A percentile compares a stretch with the other conserved stretches of the same genome.
phyloP scores from a whole-genome alignment of 2,329 filamentous ascomycete genomes.

The Ampelomyces quisqualis region DNA sequence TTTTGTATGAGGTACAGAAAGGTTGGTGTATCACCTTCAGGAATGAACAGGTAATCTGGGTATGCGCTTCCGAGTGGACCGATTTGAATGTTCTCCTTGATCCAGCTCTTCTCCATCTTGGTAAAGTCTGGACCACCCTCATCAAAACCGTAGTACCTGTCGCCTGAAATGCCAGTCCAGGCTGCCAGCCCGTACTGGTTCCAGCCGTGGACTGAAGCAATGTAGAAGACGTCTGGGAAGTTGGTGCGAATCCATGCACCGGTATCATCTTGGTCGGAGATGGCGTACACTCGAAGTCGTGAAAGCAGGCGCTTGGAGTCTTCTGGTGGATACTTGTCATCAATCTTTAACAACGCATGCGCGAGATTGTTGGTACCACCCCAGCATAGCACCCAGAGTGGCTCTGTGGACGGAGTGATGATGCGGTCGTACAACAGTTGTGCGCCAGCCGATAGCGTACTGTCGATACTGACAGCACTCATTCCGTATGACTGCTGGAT shows the following conservation, averaged over 20 bases:
- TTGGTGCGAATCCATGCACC: constrained; percentile 57
- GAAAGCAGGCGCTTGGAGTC: constrained; percentile 38
- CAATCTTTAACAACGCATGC: constrained; percentile 49
- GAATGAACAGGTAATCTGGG: constrained; percentile 53
- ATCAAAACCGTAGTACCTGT: constrained; percentile 51
- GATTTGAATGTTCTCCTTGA: constrained; percentile 57
- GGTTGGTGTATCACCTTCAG: constrained; percentile 57
- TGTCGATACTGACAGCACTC: constrained; percentile 33
- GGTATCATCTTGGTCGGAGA: constrained; percentile 62
- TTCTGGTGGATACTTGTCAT: constrained; percentile 33
- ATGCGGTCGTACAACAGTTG: constrained; percentile 50
- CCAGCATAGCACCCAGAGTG: constrained; percentile 57
- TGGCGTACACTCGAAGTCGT: constrained; percentile 46
- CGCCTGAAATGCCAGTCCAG: constrained; percentile 59
- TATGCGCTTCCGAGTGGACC: constrained; percentile 48
- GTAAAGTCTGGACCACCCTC: constrained; percentile 52
- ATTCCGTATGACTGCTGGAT: constrained; percentile 46
- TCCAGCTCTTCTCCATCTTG: constrained; percentile 54
- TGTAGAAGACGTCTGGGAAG: constrained; percentile 59
- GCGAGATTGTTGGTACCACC: constrained; percentile 57
- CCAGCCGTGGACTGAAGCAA: constrained; percentile 58
- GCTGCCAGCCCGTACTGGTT: constrained; percentile 57
- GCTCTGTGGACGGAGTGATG: constrained; percentile 42
- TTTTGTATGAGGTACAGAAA: constrained; percentile 55
- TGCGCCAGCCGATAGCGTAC: constrained; percentile 47